Base-by-base conservation (phyloP, 192 early-diverging fungal genomes). In the Entomortierella parvispora region DNA sequence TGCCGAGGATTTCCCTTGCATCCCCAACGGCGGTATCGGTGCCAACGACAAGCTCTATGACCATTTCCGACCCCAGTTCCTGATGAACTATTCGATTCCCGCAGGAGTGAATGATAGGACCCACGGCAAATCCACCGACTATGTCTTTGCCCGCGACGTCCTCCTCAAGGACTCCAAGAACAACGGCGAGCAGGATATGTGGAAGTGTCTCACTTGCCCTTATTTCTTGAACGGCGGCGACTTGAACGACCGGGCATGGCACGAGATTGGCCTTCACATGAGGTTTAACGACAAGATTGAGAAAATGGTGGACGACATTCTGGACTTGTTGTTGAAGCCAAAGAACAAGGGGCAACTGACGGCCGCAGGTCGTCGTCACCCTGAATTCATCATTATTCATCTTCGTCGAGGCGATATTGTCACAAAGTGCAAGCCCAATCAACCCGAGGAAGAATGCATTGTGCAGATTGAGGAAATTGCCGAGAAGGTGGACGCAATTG, bases 391-490 rank as follows among this genome's bases (percentile, higher is more conserved):
- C 25, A 64, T 77, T 22, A 37, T 77, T 23, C 74, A 77, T 22
- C 43, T 77, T 12, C 74, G 74, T 4, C 74, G 74, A 11, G 74
- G 74, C 18, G 74, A 77, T 33, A 77, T 77, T 42, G 65, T 77
- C 18, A 77, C 5, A 33, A 77, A 77, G 58, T 77, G 74, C 66
- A 68, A 62, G 18, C 52, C 60, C 9, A 61, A 55, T 29, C 60
- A 68, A 23, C 52, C 22, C 14, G 74, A 77, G 33, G 31, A 62
- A 42, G 66, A 77, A 0, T 77, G 74, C 34, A 9, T 77, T 25
- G 74, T 77, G 11, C 74, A 77, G 66, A 77, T 77, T 20, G 74
- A 77, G 22, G 46, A 62, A 31, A 77, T 77, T 64, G 74, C 74
- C 18, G 66, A 77, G 28, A 77, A 68, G 42, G 74, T 77, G 18